These are phyloP conservation scores for Ophiostoma tasmaniense DNA, from an alignment of 2,329 filamentous ascomycete species.

Conservation along the genomic window DNA sequence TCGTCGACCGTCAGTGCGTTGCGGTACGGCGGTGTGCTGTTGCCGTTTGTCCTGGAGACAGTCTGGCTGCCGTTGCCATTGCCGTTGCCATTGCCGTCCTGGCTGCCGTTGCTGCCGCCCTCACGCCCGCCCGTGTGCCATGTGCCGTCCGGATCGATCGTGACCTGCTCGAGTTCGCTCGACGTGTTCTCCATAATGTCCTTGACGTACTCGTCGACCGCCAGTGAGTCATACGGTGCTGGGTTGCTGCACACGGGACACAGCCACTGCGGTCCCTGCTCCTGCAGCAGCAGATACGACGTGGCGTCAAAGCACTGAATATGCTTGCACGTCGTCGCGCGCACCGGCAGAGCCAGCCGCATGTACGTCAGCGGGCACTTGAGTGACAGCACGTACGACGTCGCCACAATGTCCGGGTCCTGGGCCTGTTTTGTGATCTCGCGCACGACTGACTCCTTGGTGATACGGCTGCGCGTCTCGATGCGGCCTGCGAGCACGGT, in stretches of 20 bases:
- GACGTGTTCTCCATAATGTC: slow-evolving; percentile 74
- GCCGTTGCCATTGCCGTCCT: slow-evolving; percentile 23
- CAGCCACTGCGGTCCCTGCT: slow-evolving; percentile 94
- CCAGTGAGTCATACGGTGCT: slow-evolving; percentile 71
- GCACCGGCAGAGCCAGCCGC: slow-evolving; percentile 69
- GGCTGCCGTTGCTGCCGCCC: slow-evolving; percentile 29
- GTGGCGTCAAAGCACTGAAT: slow-evolving; percentile 92
- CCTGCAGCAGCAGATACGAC: slow-evolving; percentile 86
- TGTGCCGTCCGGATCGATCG: slow-evolving; percentile 75
- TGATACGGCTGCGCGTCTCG: slow-evolving; percentile 59
- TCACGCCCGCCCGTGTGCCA: slow-evolving; percentile 44
- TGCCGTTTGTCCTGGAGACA: neutral
- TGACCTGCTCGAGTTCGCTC: slow-evolving; percentile 69
- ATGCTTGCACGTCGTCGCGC: slow-evolving; percentile 72
- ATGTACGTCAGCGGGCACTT: slow-evolving; percentile 89
- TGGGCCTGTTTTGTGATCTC: slow-evolving; percentile 63
- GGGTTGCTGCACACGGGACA: slow-evolving; percentile 88
- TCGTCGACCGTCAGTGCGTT: slow-evolving; percentile 9
- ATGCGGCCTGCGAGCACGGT: slow-evolving; percentile 63
- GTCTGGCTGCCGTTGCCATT: neutral
- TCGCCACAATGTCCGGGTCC: slow-evolving; percentile 83
- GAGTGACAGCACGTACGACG: slow-evolving; percentile 78
- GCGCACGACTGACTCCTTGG: slow-evolving; percentile 69
- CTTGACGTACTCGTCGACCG: slow-evolving; percentile 85
- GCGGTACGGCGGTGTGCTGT: neutral